Conservation (phyloP, 257 asterid genomes). For the Echium plantagineum region DNA sequence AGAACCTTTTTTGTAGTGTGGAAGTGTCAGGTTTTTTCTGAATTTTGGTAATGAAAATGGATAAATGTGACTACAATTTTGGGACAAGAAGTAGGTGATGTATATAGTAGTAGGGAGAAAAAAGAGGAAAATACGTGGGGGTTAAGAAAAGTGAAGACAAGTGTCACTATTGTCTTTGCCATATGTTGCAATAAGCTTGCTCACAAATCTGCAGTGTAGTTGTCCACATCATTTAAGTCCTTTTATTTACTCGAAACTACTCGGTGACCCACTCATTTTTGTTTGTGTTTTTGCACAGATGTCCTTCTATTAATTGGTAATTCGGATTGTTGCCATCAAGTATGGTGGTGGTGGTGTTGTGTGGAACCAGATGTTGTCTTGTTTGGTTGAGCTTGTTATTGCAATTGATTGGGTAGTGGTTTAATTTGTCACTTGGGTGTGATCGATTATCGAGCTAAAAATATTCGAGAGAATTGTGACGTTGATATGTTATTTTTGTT, state of each 20-base stretch:
- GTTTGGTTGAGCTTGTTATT: too few species aligned
- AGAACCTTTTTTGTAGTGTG: too few species aligned
- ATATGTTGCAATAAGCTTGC: slow-evolving; percentile 15
- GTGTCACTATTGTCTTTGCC: slow-evolving; percentile 15
- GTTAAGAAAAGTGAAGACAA: slow-evolving; percentile 14
- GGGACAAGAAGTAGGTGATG: neutral
- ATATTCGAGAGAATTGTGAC: too few species aligned
- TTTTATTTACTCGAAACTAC: slow-evolving; percentile 12
- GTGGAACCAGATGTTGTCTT: too few species aligned
- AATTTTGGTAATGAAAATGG: too few species aligned
- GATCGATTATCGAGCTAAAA: too few species aligned
- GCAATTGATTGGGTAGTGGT: too few species aligned
- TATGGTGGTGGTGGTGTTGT: too few species aligned
- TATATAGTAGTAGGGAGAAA: neutral
- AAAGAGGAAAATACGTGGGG: neutral
- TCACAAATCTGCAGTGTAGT: neutral
- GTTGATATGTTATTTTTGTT: too few species aligned
- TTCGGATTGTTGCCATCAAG: too few species aligned
- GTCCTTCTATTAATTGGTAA: neutral
- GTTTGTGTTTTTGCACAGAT: neutral
- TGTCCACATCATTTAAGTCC: slow-evolving; percentile 13
- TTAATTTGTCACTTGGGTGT: too few species aligned
- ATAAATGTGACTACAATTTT: neutral
- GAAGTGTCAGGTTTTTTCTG: too few species aligned
- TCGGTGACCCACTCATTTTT: slow-evolving; percentile 8